Evolutionary conservation across 148 eudicot species (phyloP), one percentile per base, ranked within the genome.

Genomic region (Diospyros kaki): DNA sequence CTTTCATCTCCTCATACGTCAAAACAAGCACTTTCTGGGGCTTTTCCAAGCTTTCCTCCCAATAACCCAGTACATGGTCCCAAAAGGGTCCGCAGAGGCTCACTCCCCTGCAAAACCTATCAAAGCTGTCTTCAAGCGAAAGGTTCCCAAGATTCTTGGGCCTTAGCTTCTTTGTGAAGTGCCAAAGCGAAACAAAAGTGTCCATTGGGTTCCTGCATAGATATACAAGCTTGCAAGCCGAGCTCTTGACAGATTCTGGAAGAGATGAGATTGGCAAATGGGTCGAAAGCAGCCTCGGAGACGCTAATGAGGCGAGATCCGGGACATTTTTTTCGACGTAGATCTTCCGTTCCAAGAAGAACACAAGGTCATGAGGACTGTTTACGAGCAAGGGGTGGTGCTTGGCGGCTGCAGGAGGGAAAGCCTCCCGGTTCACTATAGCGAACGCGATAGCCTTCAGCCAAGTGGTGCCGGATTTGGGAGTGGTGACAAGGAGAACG

Each of bases 381-480:
- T 62, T 28, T 5, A 10, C 58, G 1, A 74, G 51, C 48, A 64
- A 52, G 6, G 64, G 74, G 38, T 69, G 74, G 8, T 18, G 41
- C 9, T 41, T 40, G 38, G 46, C 11, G 46, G 13, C 41, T 28
- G 59, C 11, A 39, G 61, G 41, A 14, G 13, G 43, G 11, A 59
- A 39, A 52, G 48, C 62, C 0, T 12, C 9, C 5, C 84, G 73
- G 55, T 78, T 76, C 0, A 80, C 58, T 14, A 86, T 45, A 14
- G 83, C 66, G 46, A 73, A 80, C 0, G 73, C 43, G 56, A 83
- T 6, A 10, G 86, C 86, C 58, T 86, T 81, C 9, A 83, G 17
- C 86, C 89, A 86, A 4, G 86, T 83, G 56, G 89, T 86, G 76
- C 86, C 89, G 1, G 86, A 83, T 81, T 83, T 86, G 2, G 89